These are phyloP conservation scores for Blastobotrys parvus DNA, from an alignment of 805 yeast species.

Conservation along the genomic window DNA sequence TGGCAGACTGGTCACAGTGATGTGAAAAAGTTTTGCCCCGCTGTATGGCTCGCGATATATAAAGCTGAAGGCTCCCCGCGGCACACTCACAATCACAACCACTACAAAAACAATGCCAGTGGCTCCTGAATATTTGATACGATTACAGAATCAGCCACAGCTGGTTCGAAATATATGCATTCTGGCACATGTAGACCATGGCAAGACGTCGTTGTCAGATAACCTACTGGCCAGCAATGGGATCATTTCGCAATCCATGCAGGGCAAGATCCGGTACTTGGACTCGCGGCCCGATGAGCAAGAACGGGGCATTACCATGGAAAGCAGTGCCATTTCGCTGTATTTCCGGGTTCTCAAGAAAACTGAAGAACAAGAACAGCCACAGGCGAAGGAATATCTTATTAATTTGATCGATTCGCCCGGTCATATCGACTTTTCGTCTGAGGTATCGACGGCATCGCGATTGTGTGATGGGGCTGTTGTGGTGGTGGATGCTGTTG, in stretches of 20 bases:
- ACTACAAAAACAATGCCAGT: conserved; percentile 28
- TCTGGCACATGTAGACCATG: conserved; percentile 97
- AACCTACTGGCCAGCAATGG: conserved; percentile 92
- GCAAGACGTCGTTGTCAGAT: conserved; percentile 92
- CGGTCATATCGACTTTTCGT: conserved; percentile 96
- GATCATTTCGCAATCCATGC: conserved; percentile 87
- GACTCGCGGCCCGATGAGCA: conserved; percentile 97
- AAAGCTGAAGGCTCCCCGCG: too few species aligned
- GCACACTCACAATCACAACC: too few species aligned
- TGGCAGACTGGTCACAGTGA: background rate
- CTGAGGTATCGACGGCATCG: conserved; percentile 94
- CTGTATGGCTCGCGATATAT: background rate
- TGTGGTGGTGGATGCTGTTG: conserved; percentile 91
- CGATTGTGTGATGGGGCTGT: conserved; percentile 96
- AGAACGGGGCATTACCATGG: conserved; percentile 95
- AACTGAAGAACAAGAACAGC: conserved; percentile 16
- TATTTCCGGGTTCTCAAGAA: conserved; percentile 62
- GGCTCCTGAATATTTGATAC: conserved; percentile 52
- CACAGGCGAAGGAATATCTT: conserved; percentile 58
- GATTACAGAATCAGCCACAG: conserved; percentile 61
- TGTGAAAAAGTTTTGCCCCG: background rate
- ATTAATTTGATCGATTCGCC: conserved; percentile 95
- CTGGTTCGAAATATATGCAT: conserved; percentile 86
- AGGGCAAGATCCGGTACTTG: conserved; percentile 87
- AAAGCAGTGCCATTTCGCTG: conserved; percentile 89